These are phyloP conservation scores for Tricholoma matsutake DNA, from an alignment of 768 basidiomycete genomes.

Conservation along the genomic window DNA sequence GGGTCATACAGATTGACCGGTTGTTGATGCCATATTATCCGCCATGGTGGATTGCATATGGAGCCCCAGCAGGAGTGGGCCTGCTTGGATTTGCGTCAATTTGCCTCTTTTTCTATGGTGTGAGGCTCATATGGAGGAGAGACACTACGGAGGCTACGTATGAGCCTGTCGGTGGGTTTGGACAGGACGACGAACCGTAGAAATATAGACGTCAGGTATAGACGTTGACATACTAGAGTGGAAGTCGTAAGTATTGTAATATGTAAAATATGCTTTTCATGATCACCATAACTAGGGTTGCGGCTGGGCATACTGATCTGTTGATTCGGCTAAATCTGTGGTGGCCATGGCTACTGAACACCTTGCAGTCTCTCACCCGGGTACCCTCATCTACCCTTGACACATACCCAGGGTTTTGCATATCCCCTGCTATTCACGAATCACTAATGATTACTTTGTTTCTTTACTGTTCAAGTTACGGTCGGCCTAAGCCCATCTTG, in stretches of 20 bases:
- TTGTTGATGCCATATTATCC: slow-evolving; percentile 85
- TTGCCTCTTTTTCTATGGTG: slow-evolving; percentile 69
- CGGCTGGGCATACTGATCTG: neutral
- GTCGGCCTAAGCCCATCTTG: no score
- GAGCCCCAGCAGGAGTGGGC: slow-evolving; percentile 63
- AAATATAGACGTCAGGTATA: neutral
- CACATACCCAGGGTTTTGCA: no score
- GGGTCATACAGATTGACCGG: slow-evolving; percentile 84
- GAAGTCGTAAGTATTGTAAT: neutral
- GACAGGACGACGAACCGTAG: slow-evolving; percentile 47
- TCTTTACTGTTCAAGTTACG: no score
- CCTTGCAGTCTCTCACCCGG: no score
- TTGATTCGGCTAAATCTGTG: no score
- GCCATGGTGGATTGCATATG: slow-evolving; percentile 79
- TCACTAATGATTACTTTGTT: no score
- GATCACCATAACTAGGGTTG: neutral
- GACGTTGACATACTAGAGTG: neutral
- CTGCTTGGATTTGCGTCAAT: slow-evolving; percentile 58
- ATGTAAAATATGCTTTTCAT: neutral
- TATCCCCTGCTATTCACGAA: no score
- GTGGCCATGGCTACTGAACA: no score
- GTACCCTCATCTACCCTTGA: no score
- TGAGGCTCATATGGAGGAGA: slow-evolving; percentile 64
- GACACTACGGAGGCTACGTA: slow-evolving; percentile 86
- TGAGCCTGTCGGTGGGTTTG: slow-evolving; percentile 85